Base-by-base conservation (phyloP, 2,329 filamentous ascomycete species). In the Fusarium lyarnte region DNA sequence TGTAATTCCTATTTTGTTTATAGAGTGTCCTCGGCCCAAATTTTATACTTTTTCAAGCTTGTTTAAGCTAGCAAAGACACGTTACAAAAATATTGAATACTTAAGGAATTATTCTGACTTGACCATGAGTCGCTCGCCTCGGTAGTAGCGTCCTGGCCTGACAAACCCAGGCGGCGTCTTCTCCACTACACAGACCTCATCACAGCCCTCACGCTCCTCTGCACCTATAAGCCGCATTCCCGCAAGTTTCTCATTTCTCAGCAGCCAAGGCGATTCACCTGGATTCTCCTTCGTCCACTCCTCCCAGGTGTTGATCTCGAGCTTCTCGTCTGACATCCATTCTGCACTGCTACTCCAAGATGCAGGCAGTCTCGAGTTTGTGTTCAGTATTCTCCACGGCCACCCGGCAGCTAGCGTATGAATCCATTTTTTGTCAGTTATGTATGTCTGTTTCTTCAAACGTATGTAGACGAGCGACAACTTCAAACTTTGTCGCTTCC, bases 221-320 rank as follows among this genome's bases (percentile, higher is more conserved):
- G 38, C 60, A 52, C 47, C 52, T 35, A 53, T 41, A 11, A 66
- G 46, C 13, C 45, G 21, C 27, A 52, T 52, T 5, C 60, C 63
- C 2, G 45, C 16, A 25, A 45, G 12, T 9, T 19, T 14, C 42
- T 66, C 63, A 27, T 66, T 64, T 3, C 25, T 8, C 23, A 33
- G 3, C 19, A 58, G 3, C 8, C 21, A 23, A 5, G 38, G 11
- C 3, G 3, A 5, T 2, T 25, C n/a, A 6, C 45, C 27, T 4
- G 41, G 23, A 3, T n/a, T 46, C 21, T 0, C 5, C 11, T 52
- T 25, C 8, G 3, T n/a, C 38, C 59, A 66, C 27, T 41, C 7
- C 2, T 21, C 27, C 52, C 42, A 36, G 8, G 59, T 29, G 7
- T 16, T 14, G 17, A 58, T 52, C 0, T 17, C 35, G 5, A 58